These are phyloP conservation scores for Pelargonium nanum DNA, from an alignment of 345 rosid species.

Conservation along the genomic window DNA sequence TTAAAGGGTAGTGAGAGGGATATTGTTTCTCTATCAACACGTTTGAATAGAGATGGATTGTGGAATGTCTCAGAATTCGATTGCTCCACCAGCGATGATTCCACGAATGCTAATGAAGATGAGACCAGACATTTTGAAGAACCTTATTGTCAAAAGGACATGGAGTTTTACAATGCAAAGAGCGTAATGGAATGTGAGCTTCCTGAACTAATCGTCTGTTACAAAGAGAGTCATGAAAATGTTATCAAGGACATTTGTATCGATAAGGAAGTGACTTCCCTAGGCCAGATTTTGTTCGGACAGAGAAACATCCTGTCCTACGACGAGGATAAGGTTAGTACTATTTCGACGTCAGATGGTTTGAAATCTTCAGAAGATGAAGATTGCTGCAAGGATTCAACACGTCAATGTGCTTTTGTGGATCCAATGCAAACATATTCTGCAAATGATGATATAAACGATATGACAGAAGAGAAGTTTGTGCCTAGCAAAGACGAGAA, in stretches of 20 bases:
- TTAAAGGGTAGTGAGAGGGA: constrained; percentile 18
- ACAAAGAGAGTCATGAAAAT: constrained; percentile 42
- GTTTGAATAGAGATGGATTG: constrained; percentile 15
- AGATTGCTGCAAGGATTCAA: constrained; percentile 8
- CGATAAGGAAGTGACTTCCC: constrained; percentile 56
- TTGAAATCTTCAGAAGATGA: constrained; percentile 19
- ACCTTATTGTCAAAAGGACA: constrained; percentile 16
- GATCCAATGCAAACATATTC: too few relatives aligned
- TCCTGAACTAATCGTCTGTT: constrained; percentile 65
- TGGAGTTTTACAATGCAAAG: constrained; percentile 46
- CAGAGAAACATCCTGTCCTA: neutral
- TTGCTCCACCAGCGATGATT: constrained; percentile 13
- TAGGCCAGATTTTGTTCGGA: constrained; percentile 42
- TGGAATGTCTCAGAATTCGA: constrained; percentile 16
- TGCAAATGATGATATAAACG: too few relatives aligned
- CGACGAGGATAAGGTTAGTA: constrained; percentile 9
- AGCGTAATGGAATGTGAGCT: constrained; percentile 37
- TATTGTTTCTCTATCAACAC: constrained; percentile 9
- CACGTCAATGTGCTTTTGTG: neutral
- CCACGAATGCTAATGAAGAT: constrained; percentile 15
- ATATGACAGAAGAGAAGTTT: too few relatives aligned
- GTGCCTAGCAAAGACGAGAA: too few relatives aligned
- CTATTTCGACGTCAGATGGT: constrained; percentile 6
- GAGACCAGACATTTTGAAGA: constrained; percentile 12
- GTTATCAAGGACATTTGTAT: constrained; percentile 69